Base-by-base conservation (phyloP, 495 filamentous ascomycete species). In the Aspergillus ellipticus region DNA sequence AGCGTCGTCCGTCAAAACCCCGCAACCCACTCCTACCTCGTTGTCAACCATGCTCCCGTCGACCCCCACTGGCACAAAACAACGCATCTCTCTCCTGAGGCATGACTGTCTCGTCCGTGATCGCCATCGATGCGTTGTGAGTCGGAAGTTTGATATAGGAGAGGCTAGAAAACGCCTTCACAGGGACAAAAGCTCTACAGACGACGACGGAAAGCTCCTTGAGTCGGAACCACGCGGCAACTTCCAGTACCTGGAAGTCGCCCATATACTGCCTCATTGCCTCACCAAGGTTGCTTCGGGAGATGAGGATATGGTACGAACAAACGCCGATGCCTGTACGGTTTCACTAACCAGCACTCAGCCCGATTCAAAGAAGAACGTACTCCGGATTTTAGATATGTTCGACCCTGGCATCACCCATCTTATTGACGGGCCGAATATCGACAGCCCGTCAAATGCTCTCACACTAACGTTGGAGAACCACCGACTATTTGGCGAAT, bases 401-500 rank as follows among this genome's bases (percentile, higher is more conserved):
- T 64, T 66, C 41, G 58, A 66, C 26, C 55, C 54, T 31, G 61
- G 54, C 33, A 54, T 66, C 9, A 41, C 19, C 42, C 49, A 60
- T 52, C 56, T 60, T 37, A 59, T 63, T 29, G 46, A 61, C 7
- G 39, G 43, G 2, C 54, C 51, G 10, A 39, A 55, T 4, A 63
- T 63, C 33, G 54, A 63, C 28, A 59, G 51, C n/a, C 59, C 53
- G 0, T 13, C 17, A 1, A 65, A 66, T 50, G 61, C 56, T 21
- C 52, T 68, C 1, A 68, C 58, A 17, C 48, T 68, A 53, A 63
- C 60, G 5, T 54, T 51, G n/a, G 49, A 62, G n/a, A 58, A 62
- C 49, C 62, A 66, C 43, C 60, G 47, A n/a, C 43, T 68, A 37
- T 66, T 68, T 53, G 58, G 60, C 20, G 51, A 60, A 51, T 66